phyloP scores from a whole-genome alignment of 352 stramenopile species.

The Pythium diclinum region DNA sequence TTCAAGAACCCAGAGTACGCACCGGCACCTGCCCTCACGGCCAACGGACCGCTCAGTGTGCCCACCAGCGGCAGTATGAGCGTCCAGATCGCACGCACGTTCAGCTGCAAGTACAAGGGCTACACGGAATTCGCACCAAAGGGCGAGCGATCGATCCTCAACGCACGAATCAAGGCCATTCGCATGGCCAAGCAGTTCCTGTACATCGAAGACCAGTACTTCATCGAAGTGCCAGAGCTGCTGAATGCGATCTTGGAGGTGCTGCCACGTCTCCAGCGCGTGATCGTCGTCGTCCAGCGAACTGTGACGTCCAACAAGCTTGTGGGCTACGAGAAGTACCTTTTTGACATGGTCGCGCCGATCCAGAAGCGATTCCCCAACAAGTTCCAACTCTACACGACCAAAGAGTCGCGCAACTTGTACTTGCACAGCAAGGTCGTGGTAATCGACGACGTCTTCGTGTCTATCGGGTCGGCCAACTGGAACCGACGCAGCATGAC shows the following conservation, averaged over 20 bases:
- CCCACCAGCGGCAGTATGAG: conserved; percentile 14
- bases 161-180: conserved; percentile 37
- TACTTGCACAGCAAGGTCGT: conserved; percentile 28
- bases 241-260: conserved; percentile 27
- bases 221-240: conserved; percentile 39
- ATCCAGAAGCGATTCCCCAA: conserved; percentile 23
- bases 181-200: conserved; percentile 37
- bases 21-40: conserved; percentile 34
- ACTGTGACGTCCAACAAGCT: conserved; percentile 9
- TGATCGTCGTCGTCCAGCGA: conserved; percentile 26
- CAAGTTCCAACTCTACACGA: conserved; percentile 27
- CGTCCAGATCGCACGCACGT: conserved; percentile 42
- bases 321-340: conserved; percentile 31
- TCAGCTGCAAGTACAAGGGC: conserved; percentile 36
- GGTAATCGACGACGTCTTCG: conserved; percentile 30
- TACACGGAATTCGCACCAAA: conserved; percentile 30
- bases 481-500: conserved; percentile 42
- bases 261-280: conserved; percentile 26
- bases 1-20: conserved; percentile 42
- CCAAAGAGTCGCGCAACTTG: conserved; percentile 14
- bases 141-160: conserved; percentile 36
- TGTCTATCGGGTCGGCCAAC: conserved; percentile 34
- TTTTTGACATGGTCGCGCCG: conserved; percentile 32
- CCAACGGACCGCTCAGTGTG: conserved; percentile 40
- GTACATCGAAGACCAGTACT: conserved; percentile 51